Evolutionary conservation across 2,329 filamentous ascomycete genomes (phyloP).

Genomic region (Colletotrichum viniferum): DNA sequence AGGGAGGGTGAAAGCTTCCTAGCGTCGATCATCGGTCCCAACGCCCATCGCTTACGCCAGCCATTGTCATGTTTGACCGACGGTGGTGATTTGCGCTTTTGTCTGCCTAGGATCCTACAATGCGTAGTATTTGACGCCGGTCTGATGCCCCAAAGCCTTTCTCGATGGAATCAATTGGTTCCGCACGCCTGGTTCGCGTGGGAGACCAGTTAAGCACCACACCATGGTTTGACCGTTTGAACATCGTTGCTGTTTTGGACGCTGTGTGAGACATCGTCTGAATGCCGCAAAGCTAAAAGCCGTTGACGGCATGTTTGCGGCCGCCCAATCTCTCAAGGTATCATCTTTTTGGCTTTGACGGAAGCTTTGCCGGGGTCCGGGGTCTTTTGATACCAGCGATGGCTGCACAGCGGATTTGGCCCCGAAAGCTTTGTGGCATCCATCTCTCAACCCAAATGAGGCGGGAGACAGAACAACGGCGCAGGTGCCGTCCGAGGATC

Average conservation of each 20-base stretch:
- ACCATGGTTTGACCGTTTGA: constrained; percentile 1
- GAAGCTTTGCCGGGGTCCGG: background rate
- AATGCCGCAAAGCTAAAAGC: constrained; percentile 10
- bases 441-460: background rate
- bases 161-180: background rate
- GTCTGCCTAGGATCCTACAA: background rate
- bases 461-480: background rate
- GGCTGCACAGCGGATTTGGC: background rate
- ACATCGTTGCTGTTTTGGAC: constrained; percentile 5
- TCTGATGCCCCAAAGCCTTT: background rate
- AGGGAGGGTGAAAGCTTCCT: constrained; percentile 1
- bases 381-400: background rate
- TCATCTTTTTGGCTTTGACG: background rate
- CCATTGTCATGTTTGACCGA: background rate
- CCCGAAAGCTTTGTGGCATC: background rate
- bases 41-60: background rate
- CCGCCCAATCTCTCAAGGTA: background rate
- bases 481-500: constrained; percentile 17
- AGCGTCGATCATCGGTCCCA: constrained; percentile 9
- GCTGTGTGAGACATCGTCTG: constrained; percentile 15
- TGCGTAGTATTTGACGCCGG: background rate
- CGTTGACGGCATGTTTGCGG: constrained; percentile 8
- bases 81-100: background rate
- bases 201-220: background rate
- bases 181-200: constrained; percentile 8